Evolutionary conservation across 345 rosid species (phyloP), one percentile per base, ranked within the genome.

Genomic region (Orychophragmus violaceus): DNA sequence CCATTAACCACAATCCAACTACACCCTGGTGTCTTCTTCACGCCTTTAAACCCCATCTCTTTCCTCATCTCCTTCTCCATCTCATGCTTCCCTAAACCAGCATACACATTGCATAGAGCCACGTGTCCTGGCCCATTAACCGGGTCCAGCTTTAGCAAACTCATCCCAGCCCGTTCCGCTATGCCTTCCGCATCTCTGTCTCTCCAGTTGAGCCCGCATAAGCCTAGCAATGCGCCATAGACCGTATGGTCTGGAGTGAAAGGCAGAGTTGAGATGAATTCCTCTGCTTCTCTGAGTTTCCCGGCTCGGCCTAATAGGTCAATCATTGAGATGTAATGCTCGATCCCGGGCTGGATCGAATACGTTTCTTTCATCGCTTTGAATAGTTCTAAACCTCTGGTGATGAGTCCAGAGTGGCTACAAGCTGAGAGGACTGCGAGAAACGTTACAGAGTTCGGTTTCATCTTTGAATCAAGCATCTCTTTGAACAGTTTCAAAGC

Each of bases 11-110:
- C 68, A 74, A 91, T 66, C 97, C 96, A 83, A 74, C 91, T 88
- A 71, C 89, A 88, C 55, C 97, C 94, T 33, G 96, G 94, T 41
- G 64, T 77, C 80, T 91, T 91, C 64, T 78, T 86, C 80, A 90
- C 86, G 14, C 93, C 88, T 72, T 81, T 90, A 71, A 80, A 42
- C 27, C 85, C 82, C 91, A 90, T 88, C 66, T 81, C 85, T 63
- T 75, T 83, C 76, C 93, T 84, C 75, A 82, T 61, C 36, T 81
- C 71, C 33, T 82, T 83, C 78, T 82, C 96, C 64, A 78, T 80
- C n/a, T 32, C 58, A 68, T 78, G 80, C 49, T 35, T 62, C n/a
- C 91, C 84, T 36, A 60, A 76, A 3, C 81, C 82, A 1, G 84
- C 87, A 74, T 82, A 84, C 29, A 88, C 50, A 23, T 90, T 90